Conservation (phyloP, 129 eudicot genomes). For the Chrysanthemum lavandulifolium region DNA sequence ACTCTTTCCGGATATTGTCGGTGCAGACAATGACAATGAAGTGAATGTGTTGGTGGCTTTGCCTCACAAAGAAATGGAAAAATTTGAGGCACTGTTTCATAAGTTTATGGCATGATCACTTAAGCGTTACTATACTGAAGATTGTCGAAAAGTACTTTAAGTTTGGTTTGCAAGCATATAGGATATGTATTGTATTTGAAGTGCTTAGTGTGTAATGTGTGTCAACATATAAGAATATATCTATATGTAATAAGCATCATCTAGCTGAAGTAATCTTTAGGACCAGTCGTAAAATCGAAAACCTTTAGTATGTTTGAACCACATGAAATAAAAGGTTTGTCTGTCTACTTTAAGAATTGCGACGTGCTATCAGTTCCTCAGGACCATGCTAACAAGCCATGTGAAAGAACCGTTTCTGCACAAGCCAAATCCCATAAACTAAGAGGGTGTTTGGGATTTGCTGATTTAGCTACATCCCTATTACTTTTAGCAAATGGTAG, state of each 20-base stretch:
- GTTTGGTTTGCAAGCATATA: conserved; percentile 21
- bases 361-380: no score
- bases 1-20: conserved; percentile 63
- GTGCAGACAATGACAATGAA: conserved; percentile 34
- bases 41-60: conserved; percentile 81
- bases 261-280: neutral
- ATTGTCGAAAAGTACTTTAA: conserved; percentile 4
- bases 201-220: conserved; percentile 11
- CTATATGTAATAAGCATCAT: neutral
- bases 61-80: conserved; percentile 70
- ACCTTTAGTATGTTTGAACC: no score
- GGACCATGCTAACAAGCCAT: no score
- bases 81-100: conserved; percentile 46
- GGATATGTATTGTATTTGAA: conserved; percentile 9
- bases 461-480: no score
- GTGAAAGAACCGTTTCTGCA: no score
- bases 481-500: no score
- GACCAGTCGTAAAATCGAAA: no score
- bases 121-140: neutral
- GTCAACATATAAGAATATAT: neutral
- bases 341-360: no score
- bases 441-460: no score
- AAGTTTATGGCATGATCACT: conserved; percentile 33
- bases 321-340: no score
- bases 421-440: no score